phyloP scores from a whole-genome alignment of 2,329 filamentous ascomycete genomes.

The Colletotrichum chrysophilum region DNA sequence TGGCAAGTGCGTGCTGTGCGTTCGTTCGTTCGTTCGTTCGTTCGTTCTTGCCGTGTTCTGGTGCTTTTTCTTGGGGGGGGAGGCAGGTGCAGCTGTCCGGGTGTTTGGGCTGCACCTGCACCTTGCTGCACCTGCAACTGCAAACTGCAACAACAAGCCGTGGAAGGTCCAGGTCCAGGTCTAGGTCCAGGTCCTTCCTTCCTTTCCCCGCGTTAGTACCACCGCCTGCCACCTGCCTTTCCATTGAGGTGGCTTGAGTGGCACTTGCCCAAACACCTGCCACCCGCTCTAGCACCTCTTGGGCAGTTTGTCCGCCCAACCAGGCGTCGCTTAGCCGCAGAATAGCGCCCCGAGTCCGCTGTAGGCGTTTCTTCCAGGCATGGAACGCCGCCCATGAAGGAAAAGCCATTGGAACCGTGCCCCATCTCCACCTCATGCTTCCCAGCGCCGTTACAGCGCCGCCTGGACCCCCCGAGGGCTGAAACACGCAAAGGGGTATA shows the following conservation, averaged over 20 bases:
- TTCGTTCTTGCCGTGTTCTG: background rate
- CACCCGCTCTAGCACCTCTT: background rate
- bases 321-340: background rate
- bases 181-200: background rate
- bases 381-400: background rate
- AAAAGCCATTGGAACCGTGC: background rate
- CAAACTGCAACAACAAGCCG: background rate
- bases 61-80: background rate
- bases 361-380: background rate
- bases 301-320: background rate
- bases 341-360: background rate
- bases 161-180: background rate
- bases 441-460: conserved; percentile 6
- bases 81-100: background rate
- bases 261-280: background rate
- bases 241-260: background rate
- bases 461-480: conserved; percentile 14
- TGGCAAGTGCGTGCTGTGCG: background rate
- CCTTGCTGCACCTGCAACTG: background rate
- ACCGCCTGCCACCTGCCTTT: background rate
- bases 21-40: background rate
- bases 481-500: conserved; percentile 15
- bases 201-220: background rate
- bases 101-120: background rate
- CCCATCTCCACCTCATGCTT: background rate